phyloP scores from a whole-genome alignment of 768 basidiomycete genomes.

The Pulveroboletus sp. region DNA sequence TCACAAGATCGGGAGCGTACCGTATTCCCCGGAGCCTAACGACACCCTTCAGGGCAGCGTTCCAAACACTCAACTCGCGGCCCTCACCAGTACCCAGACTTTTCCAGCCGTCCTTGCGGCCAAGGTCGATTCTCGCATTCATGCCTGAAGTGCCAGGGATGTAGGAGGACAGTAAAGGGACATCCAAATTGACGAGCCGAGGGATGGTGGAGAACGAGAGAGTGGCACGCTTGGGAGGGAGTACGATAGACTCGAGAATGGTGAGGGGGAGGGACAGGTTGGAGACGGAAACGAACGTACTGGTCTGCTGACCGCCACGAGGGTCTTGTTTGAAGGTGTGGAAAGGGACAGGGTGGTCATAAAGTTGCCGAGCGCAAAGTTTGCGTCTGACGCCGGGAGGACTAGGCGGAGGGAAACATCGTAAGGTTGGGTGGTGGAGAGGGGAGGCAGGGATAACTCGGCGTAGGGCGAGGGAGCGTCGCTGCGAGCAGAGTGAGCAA shows the following conservation, averaged over 20 bases:
- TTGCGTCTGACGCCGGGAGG: slow-evolving; percentile 64
- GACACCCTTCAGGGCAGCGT: slow-evolving; percentile 59
- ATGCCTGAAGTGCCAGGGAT: slow-evolving; percentile 45
- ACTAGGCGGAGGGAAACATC: slow-evolving; percentile 65
- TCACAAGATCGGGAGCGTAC: slow-evolving; percentile 37
- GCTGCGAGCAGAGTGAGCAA: slow-evolving; percentile 35
- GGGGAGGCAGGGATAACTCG: slow-evolving; percentile 43
- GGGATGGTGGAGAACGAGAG: slow-evolving; percentile 40
- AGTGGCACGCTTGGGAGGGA: slow-evolving; percentile 35
- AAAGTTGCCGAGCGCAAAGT: slow-evolving; percentile 79
- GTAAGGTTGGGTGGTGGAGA: slow-evolving; percentile 67
- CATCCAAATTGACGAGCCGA: slow-evolving; percentile 42
- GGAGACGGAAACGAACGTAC: slow-evolving; percentile 41
- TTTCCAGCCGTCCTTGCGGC: slow-evolving; percentile 73
- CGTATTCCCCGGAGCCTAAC: slow-evolving; percentile 68
- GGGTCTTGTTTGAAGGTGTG: slow-evolving; percentile 60
- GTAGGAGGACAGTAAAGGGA: slow-evolving; percentile 60
- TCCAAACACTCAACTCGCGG: slow-evolving; percentile 66
- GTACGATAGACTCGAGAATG: slow-evolving; percentile 52
- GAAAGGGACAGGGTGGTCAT: slow-evolving; percentile 68
- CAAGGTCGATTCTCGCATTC: slow-evolving; percentile 65
- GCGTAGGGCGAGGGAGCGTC: slow-evolving; percentile 68
- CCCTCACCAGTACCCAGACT: slow-evolving; percentile 65
- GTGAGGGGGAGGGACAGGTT: slow-evolving; percentile 5
- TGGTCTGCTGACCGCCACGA: slow-evolving; percentile 58